Evolutionary conservation across 768 basidiomycete species (phyloP), one percentile per base, ranked within the genome.

Genomic region (Auriscalpium vulgare): DNA sequence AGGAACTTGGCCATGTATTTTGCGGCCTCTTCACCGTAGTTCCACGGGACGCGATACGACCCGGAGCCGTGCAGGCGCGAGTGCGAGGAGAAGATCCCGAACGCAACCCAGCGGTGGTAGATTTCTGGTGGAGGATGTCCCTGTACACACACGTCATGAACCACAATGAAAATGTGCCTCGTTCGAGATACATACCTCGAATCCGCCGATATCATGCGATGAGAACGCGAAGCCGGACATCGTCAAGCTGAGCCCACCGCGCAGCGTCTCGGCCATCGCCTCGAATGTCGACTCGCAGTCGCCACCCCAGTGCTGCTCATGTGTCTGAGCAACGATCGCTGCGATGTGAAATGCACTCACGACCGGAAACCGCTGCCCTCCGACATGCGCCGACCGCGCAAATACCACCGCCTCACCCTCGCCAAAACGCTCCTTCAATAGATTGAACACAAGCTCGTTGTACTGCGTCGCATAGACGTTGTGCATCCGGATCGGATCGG

Each of bases 11-110:
- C 74, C 82, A 85, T 83, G 63, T 75, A 78, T 58, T 75, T 75
- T 7, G 82, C 82, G 7, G 85, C 79, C n/a, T 79, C 83, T 67
- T 84, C 83, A 11, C 86, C 85, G 60, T 84, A 87, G 55, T 82
- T 75, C 87, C 86, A 90, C 1, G 87, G 87, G 2, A 90, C 85
- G 10, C 87, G 81, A 64, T 88, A 88, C 11, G 86, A 87, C 19
- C 76, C 74, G 6, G 83, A 85, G 3, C 87, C 87, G 58, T 90
- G 87, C 46, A 90, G 68, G 21, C 87, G 79, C 8, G 85, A 85
- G 62, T 88, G 87, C 29, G 85, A 84, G 3, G 85, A 87, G 71
- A 88, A 88, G 35, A 88, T 68, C 0, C 87, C 86, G 66, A 86
- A 87, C 1, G 84, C 85, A 14, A 86, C 81, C 86, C 85, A 90